Base-by-base conservation (phyloP, 2,329 filamentous ascomycete species). In the Penicillium sp. region DNA sequence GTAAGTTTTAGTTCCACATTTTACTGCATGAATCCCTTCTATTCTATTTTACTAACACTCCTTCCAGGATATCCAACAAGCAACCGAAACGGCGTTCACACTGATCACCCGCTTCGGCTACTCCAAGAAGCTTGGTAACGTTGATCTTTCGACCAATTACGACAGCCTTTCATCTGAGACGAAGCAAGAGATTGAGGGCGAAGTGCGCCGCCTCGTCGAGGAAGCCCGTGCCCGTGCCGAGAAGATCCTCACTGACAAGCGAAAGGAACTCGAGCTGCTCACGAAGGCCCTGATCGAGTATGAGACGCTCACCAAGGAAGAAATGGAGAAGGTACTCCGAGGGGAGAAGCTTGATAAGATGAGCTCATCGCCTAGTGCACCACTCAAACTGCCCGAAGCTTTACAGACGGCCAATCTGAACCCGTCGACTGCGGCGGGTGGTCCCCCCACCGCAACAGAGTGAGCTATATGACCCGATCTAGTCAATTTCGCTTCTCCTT, bases 91-190 rank as follows among this genome's bases (percentile, higher is more conserved):
- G 15, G 92, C 93, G 2, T 95, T 92, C 75, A 81, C 84, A 60
- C 94, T 99, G 86, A 89, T 99, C 9, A 94, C 92, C 5, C 82
- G 85, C 56, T 89, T 90, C 58, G 94, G 94, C 65, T 97, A 97
- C 88, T 96, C 91, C 2, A 84, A 88, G 53, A 84, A 84, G 57
- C 82, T 99, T 0, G 94, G 94, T 45, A 94, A 96, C 61, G 89
- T 99, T 60, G 93, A 97, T 69, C 88, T 97, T 58, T 82, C 85
- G 25, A 86, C 85, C 62, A 87, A 92, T 63, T 96, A 96, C 76
- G 82, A 89, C 42, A 82, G 85, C 50, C 82, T 99, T 20, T 96
- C 92, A 51, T 87, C 89, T 1, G 87, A 92, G 69, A 97, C 94
- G 15, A 92, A 92, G 72, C 83, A 90, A 59, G 79, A 89, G 57